Evolutionary conservation across 495 filamentous ascomycete species (phyloP).

Genomic region (Annulohypoxylon moriforme): DNA sequence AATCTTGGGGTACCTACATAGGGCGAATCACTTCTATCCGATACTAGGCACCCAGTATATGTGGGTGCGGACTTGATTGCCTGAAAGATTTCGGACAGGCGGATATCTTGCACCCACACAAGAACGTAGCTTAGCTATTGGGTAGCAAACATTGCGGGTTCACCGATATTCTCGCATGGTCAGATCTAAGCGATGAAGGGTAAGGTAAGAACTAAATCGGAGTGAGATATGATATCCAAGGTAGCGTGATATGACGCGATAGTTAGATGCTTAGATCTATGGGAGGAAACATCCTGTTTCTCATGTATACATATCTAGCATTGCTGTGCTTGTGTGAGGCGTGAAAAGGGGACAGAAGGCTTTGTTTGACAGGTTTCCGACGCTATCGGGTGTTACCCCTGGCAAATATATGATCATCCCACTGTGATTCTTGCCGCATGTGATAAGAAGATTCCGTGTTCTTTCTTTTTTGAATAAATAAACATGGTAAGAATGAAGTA

Average conservation of each 20-base stretch:
- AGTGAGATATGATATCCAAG: constrained; percentile 16
- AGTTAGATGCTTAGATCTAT: not conserved
- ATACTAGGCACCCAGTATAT: not conserved
- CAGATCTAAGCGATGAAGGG: not conserved
- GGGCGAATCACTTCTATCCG: constrained; percentile 15
- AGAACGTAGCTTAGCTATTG: not conserved
- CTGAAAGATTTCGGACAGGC: not conserved
- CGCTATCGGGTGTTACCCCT: constrained; percentile 44
- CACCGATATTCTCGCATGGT: not conserved
- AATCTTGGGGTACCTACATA: constrained; percentile 23
- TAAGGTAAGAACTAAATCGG: constrained; percentile 26
- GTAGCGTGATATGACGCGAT: not conserved
- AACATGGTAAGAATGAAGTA: not conserved
- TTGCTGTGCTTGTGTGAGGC: constrained; percentile 10
- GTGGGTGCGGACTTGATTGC: constrained; percentile 5
- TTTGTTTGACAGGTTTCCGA: constrained; percentile 39
- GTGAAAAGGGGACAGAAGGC: constrained; percentile 5
- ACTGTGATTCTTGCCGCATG: constrained; percentile 16
- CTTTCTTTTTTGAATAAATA: not conserved
- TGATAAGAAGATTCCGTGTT: constrained; percentile 21
- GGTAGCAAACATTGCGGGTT: constrained; percentile 21
- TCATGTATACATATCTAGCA: constrained; percentile 1
- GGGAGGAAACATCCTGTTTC: not conserved
- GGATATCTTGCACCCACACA: constrained; percentile 11
- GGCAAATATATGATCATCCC: constrained; percentile 23